phyloP scores from a whole-genome alignment of 495 filamentous ascomycete genomes.

The Penicillium pancosmium region DNA sequence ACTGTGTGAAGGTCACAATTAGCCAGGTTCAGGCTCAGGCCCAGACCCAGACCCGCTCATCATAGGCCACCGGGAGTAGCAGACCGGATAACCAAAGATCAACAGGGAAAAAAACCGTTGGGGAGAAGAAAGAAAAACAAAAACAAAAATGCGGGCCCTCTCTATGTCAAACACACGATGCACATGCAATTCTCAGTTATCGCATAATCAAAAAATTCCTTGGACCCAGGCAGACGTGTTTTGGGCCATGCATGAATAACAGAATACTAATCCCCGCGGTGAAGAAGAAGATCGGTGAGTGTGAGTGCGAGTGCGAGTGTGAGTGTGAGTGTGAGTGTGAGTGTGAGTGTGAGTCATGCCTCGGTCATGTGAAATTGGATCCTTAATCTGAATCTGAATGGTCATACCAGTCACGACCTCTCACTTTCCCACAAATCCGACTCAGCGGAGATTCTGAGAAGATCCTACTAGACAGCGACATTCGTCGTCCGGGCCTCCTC shows the following conservation, averaged over 20 bases:
- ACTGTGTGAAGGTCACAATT: no score
- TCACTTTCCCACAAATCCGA: no score
- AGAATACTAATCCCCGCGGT: background rate
- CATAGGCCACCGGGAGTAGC: no score
- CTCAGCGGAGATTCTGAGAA: conserved; percentile 1
- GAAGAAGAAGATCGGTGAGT: background rate
- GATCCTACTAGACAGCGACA: conserved; percentile 22
- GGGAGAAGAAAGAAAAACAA: conserved; percentile 2
- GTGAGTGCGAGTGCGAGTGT: background rate
- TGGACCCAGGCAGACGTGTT: conserved; percentile 8
- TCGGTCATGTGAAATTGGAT: conserved; percentile 10
- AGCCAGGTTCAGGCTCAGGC: no score
- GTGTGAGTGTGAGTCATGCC: background rate
- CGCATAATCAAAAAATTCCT: conserved; percentile 5
- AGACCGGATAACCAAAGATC: background rate
- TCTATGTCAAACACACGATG: conserved; percentile 6
- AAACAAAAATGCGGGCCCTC: conserved; percentile 1
- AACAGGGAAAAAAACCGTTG: background rate
- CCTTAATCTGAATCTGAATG: no score
- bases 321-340: background rate
- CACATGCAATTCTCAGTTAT: conserved; percentile 2
- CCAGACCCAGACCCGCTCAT: no score
- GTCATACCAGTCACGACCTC: no score
- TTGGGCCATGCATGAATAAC: background rate
- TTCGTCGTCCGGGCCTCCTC: conserved; percentile 22